Percentiles rank a stretch among this genome's conserved stretches.
Evolutionary conservation across 371 early-diverging fungal genomes (phyloP).

Genomic region (Syncephalastrum sp.): DNA sequence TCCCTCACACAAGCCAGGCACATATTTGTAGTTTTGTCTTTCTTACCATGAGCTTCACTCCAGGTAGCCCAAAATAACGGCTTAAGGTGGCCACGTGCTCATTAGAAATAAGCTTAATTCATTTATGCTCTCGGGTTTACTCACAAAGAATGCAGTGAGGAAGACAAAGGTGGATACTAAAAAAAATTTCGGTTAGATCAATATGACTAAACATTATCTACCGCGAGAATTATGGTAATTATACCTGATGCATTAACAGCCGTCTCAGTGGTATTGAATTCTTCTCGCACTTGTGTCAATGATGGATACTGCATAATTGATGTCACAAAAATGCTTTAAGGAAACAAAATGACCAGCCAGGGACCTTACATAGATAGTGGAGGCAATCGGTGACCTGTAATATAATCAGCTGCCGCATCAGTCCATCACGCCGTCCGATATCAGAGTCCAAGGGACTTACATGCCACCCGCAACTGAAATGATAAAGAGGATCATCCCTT

Average conservation of each 20-base stretch:
- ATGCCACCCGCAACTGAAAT: conserved; percentile 23
- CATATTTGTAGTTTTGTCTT: no score
- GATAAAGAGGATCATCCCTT: conserved; percentile 14
- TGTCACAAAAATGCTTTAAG: not conserved
- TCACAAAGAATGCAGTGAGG: conserved; percentile 23
- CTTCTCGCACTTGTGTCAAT: conserved; percentile 18
- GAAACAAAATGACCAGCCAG: not conserved
- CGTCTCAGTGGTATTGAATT: conserved; percentile 21
- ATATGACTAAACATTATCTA: not conserved
- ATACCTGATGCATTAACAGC: conserved; percentile 30
- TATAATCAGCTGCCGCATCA: not conserved
- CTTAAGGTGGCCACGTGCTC: conserved; percentile 6
- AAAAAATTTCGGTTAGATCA: conserved; percentile 1
- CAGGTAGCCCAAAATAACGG: conserved; percentile 31
- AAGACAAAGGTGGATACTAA: conserved; percentile 25
- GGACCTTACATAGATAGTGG: conserved; percentile 28
- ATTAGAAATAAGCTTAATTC: conserved; percentile 1
- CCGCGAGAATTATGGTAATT: not conserved
- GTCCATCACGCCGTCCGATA: not conserved
- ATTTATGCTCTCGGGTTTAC: conserved; percentile 1
- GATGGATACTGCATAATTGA: conserved; percentile 20
- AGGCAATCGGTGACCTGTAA: conserved; percentile 20
- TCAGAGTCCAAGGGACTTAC: conserved; percentile 11
- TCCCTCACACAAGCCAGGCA: no score
- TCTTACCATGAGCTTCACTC: conserved; percentile 22